phyloP scores from a whole-genome alignment of 331 rosid species.

The Cucumis variabilis region DNA sequence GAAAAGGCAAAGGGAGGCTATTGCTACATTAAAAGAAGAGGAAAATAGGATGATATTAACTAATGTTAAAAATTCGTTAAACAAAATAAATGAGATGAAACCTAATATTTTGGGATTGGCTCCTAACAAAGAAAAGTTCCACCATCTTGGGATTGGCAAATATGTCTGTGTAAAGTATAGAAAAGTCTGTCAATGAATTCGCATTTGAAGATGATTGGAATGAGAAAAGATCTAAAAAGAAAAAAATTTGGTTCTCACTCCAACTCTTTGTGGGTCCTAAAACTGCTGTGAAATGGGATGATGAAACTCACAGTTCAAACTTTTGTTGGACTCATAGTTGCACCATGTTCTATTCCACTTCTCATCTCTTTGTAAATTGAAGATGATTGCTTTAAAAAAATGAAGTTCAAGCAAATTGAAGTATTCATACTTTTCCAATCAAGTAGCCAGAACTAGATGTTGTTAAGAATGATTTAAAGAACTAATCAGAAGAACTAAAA shows the following conservation, averaged over 20 bases:
- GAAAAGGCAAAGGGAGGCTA: slow-evolving; percentile 92
- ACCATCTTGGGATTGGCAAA: too few relatives aligned
- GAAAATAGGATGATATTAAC: slow-evolving; percentile 45
- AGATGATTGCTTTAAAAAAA: slow-evolving; percentile 5
- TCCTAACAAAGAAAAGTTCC: too few relatives aligned
- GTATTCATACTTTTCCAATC: not conserved
- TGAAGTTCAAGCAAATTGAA: not conserved
- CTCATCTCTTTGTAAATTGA: not conserved
- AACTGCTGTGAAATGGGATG: not conserved
- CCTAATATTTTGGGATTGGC: too few relatives aligned
- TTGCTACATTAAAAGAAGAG: slow-evolving; percentile 83
- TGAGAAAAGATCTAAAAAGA: not conserved
- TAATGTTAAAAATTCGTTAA: too few relatives aligned
- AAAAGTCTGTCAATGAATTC: not conserved
- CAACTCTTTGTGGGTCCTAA: not conserved
- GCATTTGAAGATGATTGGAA: not conserved
- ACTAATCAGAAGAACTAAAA: not conserved
- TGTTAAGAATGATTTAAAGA: not conserved
- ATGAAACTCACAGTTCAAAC: not conserved
- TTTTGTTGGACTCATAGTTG: not conserved
- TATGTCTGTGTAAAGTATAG: not conserved
- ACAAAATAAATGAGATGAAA: too few relatives aligned
- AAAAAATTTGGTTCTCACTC: not conserved
- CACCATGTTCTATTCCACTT: not conserved
- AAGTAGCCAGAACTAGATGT: not conserved